Evolutionary conservation across 208 protist genomes (phyloP).

Genomic region (Cochliopodium minus): DNA sequence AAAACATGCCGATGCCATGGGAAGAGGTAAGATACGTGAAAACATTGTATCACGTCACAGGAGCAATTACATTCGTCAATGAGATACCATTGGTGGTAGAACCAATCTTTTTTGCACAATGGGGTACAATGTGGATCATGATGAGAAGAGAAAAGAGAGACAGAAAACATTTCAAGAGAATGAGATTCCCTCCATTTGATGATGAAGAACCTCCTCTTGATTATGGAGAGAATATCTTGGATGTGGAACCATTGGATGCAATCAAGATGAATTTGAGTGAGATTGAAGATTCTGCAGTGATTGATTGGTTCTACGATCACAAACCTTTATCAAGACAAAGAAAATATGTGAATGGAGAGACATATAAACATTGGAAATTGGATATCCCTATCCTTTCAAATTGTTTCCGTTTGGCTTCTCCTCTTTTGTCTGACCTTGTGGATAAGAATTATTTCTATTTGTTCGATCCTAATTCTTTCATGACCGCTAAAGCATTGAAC

Average conservation of each 20-base stretch:
- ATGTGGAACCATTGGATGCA: conserved; percentile 78
- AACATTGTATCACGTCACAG: conserved; percentile 96
- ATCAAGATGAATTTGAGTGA: conserved; percentile 89
- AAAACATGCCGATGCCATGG: conserved; percentile 99
- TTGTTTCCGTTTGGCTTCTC: conserved; percentile 69
- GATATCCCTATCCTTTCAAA: conserved; percentile 80
- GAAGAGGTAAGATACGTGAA: conserved; percentile 83
- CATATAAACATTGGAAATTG: conserved; percentile 67
- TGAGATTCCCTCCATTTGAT: conserved; percentile 95
- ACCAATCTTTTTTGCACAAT: conserved; percentile 95
- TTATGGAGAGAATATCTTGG: conserved; percentile 94
- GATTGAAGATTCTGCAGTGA: conserved; percentile 85
- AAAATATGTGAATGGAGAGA: conserved; percentile 67
- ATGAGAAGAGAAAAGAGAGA: conserved; percentile 98
- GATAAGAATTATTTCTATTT: conserved; percentile 99
- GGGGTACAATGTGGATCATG: conserved; percentile 98
- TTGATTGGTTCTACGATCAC: conserved; percentile 96
- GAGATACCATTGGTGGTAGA: conserved; percentile 97
- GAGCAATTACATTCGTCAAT: conserved; percentile 98
- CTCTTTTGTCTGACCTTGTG: conserved; percentile 59
- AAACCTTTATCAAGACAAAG: conserved; percentile 55
- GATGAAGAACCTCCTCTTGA: conserved; percentile 98
- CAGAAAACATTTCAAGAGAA: conserved; percentile 82
- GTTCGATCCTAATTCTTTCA: conserved; percentile 95
- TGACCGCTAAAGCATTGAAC: conserved; percentile 98